Evolutionary conservation across 1,284 basidiomycete species (phyloP).

Genomic region (Ustilago curta): DNA sequence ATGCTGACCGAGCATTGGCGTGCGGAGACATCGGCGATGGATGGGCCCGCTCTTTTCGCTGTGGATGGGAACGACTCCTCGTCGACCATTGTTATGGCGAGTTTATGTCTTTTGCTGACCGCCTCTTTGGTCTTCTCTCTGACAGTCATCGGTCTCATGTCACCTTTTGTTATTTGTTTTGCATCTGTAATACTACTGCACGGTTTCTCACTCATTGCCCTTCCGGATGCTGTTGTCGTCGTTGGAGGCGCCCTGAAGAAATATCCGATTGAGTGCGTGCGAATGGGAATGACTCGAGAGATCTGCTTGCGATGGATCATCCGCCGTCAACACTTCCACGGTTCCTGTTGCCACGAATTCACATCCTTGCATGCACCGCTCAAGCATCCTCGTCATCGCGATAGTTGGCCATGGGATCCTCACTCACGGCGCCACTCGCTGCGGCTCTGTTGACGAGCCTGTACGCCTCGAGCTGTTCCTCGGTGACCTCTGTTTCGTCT

Average conservation of each 20-base stretch:
- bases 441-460: slow-evolving; percentile 73
- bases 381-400: slow-evolving; percentile 73
- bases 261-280: background rate
- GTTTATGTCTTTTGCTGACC: slow-evolving; percentile 5
- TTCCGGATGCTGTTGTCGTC: background rate
- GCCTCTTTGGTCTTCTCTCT: background rate
- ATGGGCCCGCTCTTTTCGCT: slow-evolving; percentile 3
- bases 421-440: slow-evolving; percentile 74
- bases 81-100: slow-evolving; percentile 7
- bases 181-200: slow-evolving; percentile 7
- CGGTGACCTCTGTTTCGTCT: slow-evolving; percentile 80
- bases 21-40: background rate
- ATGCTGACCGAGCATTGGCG: background rate
- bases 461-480: slow-evolving; percentile 92
- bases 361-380: too few species aligned
- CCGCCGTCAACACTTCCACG: too few species aligned
- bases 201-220: background rate
- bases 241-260: background rate
- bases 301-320: too few species aligned
- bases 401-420: slow-evolving; percentile 91
- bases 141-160: background rate
- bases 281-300: too few species aligned
- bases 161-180: background rate
- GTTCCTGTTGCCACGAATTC: too few species aligned
- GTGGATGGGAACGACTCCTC: slow-evolving; percentile 13